Evolutionary conservation across 495 filamentous ascomycete species (phyloP).

Genomic region (Neurospora intermedia): DNA sequence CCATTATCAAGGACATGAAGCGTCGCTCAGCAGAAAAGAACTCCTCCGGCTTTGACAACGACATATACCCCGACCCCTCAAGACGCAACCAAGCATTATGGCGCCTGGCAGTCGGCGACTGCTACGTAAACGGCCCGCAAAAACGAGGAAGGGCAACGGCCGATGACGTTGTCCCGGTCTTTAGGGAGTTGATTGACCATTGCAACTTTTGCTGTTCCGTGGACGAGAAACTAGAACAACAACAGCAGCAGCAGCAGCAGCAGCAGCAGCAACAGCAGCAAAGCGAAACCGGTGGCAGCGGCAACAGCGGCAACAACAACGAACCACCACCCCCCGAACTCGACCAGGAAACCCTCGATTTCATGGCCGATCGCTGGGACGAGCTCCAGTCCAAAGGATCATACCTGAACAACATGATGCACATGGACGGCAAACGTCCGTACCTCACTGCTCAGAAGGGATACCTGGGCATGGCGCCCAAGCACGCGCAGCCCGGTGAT

Average conservation of each 20-base stretch:
- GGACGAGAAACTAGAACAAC: neutral
- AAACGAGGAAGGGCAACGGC: neutral
- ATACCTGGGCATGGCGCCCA: conserved; percentile 10
- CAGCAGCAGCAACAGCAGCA: neutral
- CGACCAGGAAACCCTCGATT: neutral
- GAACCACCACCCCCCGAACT: neutral
- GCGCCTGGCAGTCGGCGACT: neutral
- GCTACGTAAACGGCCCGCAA: neutral
- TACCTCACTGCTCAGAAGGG: conserved; percentile 6
- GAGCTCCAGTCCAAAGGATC: neutral
- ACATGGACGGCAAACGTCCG: conserved; percentile 2
- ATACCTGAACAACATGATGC: neutral
- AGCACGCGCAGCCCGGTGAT: neutral
- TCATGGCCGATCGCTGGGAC: neutral
- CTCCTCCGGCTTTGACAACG: neutral
- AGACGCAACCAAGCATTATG: neutral
- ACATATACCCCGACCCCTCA: neutral
- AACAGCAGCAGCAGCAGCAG: neutral
- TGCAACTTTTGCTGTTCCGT: neutral
- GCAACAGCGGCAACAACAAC: neutral
- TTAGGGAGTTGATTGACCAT: neutral
- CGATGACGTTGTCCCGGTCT: neutral
- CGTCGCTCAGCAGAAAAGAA: neutral
- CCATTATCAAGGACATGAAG: neutral
- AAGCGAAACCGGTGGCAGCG: too few species aligned